phyloP scores from a whole-genome alignment of 2,329 filamentous ascomycete genomes.

The Fusarium sp. region DNA sequence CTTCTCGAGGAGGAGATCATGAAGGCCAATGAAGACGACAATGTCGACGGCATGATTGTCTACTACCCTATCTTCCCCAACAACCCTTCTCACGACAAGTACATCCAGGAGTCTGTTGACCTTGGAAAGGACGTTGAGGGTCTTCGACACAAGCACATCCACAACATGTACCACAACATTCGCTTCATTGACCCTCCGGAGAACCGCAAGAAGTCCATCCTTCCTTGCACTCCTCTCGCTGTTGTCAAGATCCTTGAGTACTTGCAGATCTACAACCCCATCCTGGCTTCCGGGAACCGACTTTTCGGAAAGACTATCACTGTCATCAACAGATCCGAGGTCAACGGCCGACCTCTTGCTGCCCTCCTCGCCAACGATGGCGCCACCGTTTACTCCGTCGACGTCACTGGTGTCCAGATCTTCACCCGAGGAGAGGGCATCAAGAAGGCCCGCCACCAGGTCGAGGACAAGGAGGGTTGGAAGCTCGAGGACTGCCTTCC shows the following conservation, averaged over 20 bases:
- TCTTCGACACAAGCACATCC: conserved; percentile 90
- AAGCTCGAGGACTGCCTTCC: conserved; percentile 83
- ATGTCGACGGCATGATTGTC: conserved; percentile 90
- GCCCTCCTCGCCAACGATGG: conserved; percentile 96
- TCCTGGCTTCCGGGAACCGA: conserved; percentile 91
- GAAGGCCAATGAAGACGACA: conserved; percentile 80
- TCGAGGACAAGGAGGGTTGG: conserved; percentile 84
- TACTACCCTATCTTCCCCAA: conserved; percentile 95
- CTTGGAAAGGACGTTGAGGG: conserved; percentile 95
- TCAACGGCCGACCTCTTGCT: conserved; percentile 91
- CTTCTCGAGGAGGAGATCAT: conserved; percentile 89
- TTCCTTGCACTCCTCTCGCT: conserved; percentile 95
- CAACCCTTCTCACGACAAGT: conserved; percentile 88
- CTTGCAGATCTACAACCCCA: conserved; percentile 94
- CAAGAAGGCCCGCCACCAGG: conserved; percentile 85
- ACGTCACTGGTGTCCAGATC: conserved; percentile 89
- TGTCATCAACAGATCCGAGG: conserved; percentile 95
- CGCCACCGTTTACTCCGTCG: conserved; percentile 93
- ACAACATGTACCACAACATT: conserved; percentile 99
- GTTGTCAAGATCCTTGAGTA: conserved; percentile 98
- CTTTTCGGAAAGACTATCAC: conserved; percentile 94
- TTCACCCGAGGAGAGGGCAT: conserved; percentile 92
- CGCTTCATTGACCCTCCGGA: conserved; percentile 86
- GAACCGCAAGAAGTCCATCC: conserved; percentile 86
- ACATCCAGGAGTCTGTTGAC: conserved; percentile 93